These are phyloP conservation scores for Mycocentrospora acerina DNA, from an alignment of 2,329 filamentous ascomycete species.

Conservation along the genomic window DNA sequence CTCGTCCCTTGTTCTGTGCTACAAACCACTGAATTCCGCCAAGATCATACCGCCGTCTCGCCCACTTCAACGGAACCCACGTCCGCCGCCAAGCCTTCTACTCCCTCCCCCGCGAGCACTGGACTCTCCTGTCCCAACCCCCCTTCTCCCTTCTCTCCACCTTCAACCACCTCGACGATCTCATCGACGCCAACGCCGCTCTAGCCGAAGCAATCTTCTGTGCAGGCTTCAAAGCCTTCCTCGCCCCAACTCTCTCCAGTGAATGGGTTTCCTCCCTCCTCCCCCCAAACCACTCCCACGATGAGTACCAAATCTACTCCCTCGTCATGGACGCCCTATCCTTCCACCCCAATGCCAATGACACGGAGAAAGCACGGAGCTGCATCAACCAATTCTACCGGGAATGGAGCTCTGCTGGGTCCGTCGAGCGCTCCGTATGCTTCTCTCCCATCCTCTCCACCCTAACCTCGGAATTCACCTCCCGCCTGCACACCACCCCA, in stretches of 20 bases:
- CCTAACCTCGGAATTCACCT: constrained; percentile 55
- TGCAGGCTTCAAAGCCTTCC: constrained; percentile 37
- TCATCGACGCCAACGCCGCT: constrained; percentile 85
- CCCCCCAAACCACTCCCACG: constrained; percentile 26
- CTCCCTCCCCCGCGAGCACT: constrained; percentile 79
- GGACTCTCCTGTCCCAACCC: constrained; percentile 75
- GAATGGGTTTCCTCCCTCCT: constrained; percentile 37
- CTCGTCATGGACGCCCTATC: constrained; percentile 65
- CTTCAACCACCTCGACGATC: constrained; percentile 76
- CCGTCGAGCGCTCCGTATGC: constrained; percentile 70
- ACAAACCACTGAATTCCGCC: neutral
- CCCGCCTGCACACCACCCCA: constrained; percentile 8
- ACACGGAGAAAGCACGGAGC: constrained; percentile 88
- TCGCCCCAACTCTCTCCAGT: constrained; percentile 34
- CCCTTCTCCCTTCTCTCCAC: constrained; percentile 83
- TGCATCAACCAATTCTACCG: constrained; percentile 92
- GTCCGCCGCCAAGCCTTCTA: constrained; percentile 91
- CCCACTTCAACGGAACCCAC: constrained; percentile 90
- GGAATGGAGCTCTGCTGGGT: constrained; percentile 85
- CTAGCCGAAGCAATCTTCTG: constrained; percentile 77
- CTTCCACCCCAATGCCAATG: constrained; percentile 67
- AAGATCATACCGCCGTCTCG: constrained; percentile 80
- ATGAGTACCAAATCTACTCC: constrained; percentile 37
- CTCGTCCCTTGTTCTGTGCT: neutral
- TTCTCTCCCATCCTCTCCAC: constrained; percentile 72